phyloP scores from a whole-genome alignment of 2,329 filamentous ascomycete genomes.

The Nemania sp. region DNA sequence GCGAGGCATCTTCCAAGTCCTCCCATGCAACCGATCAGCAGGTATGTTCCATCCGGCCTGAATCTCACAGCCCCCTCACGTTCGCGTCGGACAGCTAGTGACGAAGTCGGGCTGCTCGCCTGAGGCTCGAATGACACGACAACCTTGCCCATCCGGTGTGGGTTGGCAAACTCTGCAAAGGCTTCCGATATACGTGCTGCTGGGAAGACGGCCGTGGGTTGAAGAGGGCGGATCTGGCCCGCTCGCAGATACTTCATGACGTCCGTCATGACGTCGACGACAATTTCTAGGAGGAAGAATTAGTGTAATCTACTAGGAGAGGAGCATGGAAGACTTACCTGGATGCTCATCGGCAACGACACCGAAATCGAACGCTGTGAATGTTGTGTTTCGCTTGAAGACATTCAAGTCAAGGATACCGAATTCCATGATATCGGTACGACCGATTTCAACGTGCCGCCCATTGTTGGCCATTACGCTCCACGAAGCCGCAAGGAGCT shows the following conservation, averaged over 20 bases:
- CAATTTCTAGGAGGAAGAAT: constrained; percentile 16
- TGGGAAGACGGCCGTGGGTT: constrained; percentile 19
- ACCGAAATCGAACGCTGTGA: constrained; percentile 21
- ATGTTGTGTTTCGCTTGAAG: constrained; percentile 25
- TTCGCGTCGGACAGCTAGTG: constrained; percentile 12
- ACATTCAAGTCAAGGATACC: constrained; percentile 20
- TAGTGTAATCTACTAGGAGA: not conserved
- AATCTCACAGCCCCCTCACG: constrained; percentile 17
- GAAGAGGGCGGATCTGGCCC: constrained; percentile 22
- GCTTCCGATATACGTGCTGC: constrained; percentile 14
- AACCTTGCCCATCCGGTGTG: constrained; percentile 25
- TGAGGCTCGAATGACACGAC: constrained; percentile 14
- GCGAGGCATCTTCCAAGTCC: constrained; percentile 41
- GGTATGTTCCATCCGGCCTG: constrained; percentile 27
- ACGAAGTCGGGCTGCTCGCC: not conserved
- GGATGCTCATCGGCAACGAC: constrained; percentile 19
- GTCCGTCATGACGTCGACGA: constrained; percentile 22
- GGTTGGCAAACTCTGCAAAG: constrained; percentile 24
- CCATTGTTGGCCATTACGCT: constrained; percentile 16
- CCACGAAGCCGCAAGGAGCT: constrained; percentile 17
- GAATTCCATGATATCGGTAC: constrained; percentile 18
- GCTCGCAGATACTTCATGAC: constrained; percentile 20
- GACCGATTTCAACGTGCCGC: constrained; percentile 20
- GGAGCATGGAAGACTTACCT: not conserved
- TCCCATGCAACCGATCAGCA: constrained; percentile 33